These are phyloP conservation scores for Leccinum insolens DNA, from an alignment of 1,284 basidiomycete genomes.

Conservation along the genomic window DNA sequence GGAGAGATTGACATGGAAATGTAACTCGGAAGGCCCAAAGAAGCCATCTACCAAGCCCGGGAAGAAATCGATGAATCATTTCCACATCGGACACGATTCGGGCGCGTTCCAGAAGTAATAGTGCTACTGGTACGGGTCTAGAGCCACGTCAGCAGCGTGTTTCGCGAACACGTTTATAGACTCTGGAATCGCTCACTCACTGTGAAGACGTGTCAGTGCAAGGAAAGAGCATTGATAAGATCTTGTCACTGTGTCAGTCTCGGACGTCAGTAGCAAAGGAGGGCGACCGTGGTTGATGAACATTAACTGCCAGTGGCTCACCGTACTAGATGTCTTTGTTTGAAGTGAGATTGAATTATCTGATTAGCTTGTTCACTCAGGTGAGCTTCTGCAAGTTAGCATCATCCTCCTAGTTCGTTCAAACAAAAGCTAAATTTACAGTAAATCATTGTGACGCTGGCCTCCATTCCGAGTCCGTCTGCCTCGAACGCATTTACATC, in stretches of 20 bases:
- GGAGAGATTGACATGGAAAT: constrained; percentile 38
- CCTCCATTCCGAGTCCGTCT: no score
- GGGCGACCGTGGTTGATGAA: no score
- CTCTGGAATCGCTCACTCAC: constrained; percentile 14
- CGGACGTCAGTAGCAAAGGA: constrained; percentile 3
- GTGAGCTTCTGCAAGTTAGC: no score
- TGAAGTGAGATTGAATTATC: background rate
- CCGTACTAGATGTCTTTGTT: background rate
- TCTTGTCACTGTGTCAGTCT: constrained; percentile 12
- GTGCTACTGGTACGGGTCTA: no score
- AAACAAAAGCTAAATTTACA: background rate
- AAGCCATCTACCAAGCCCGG: background rate
- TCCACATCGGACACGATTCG: background rate
- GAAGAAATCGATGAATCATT: no score
- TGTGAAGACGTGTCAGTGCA: background rate
- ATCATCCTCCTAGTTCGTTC: no score
- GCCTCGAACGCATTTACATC: no score
- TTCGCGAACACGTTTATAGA: no score
- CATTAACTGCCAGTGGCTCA: no score
- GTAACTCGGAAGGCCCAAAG: constrained; percentile 26
- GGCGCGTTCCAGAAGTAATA: constrained; percentile 37
- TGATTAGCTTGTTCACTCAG: no score
- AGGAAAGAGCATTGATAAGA: constrained; percentile 8
- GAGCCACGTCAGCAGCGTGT: background rate
- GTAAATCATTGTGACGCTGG: no score